Evolutionary conservation across 1,139 yeast species (phyloP), one percentile per base, ranked within the genome.

Genomic region (Candida frijolesensis): DNA sequence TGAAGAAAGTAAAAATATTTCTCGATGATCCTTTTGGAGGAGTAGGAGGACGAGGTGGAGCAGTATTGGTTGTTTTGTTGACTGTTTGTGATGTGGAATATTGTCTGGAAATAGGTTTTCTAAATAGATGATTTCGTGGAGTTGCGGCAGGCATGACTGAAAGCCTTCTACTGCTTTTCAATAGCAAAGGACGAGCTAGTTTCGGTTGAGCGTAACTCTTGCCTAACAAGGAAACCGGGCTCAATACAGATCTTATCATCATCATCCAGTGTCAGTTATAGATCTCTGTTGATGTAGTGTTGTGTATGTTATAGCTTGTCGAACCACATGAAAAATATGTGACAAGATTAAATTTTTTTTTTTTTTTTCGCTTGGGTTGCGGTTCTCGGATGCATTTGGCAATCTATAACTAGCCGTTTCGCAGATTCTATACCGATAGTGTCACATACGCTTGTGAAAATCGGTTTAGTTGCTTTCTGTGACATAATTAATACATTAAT

Each of bases 1-100:
- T 70, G 55, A 71, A 68, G 38, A 57, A 45, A 10, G 49, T 53
- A 3, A 4, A 8, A 19, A 19, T 19, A 30, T 47, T 45, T 34
- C 35, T 45, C 10, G 46, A 29, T 15, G 41, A 30, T 25, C 10
- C 7, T 25, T 19, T 33, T 15, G 15, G 22, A 19, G 22, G 22
- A 19, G 22, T 19, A 19, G 38, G 39, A 10, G 38, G 27, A 9
- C 18, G 44, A 15, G 32, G 30, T 32, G 45, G 29, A 33, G 38
- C n/a, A 42, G 22, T 7, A 11, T 8, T 41, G 12, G 14, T 16
- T 10, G 42, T 18, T 5, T 14, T 19, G 16, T 22, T 22, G 10
- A 25, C n/a, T n/a, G 16, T 14, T 39, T 30, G 42, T 15, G 22
- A 11, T 18, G 40, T 37, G 11, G 40, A 37, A 37, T 37, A 37